phyloP scores from a whole-genome alignment of 2,329 filamentous ascomycete genomes.

The Calonectria honghensis region DNA sequence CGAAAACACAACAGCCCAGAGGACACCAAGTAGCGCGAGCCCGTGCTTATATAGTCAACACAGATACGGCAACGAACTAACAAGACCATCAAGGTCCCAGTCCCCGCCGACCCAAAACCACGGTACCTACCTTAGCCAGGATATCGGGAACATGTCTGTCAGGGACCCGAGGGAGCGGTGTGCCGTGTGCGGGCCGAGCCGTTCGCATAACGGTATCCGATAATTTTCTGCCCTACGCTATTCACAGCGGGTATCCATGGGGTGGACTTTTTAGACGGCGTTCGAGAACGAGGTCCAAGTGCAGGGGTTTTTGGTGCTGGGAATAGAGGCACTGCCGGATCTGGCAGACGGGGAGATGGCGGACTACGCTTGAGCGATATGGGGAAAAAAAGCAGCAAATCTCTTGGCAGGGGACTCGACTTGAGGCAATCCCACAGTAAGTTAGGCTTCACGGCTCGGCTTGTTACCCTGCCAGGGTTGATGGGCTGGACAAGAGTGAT shows the following conservation, averaged over 20 bases:
- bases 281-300: not conserved
- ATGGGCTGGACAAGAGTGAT: constrained; percentile 14
- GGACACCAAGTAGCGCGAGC: not conserved
- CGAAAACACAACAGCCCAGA: not conserved
- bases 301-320: constrained; percentile 12
- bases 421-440: constrained; percentile 8
- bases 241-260: constrained; percentile 5
- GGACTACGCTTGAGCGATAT: not conserved
- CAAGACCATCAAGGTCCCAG: constrained; percentile 36
- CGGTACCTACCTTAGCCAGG: constrained; percentile 28
- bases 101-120: constrained; percentile 19
- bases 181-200: constrained; percentile 35
- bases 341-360: not conserved
- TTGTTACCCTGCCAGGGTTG: constrained; percentile 11
- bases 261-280: not conserved
- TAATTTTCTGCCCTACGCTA: not conserved
- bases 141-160: constrained; percentile 14
- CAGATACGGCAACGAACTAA: not conserved
- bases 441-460: constrained; percentile 7
- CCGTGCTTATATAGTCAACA: not conserved
- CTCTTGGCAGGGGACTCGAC: not conserved
- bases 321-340: not conserved
- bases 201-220: constrained; percentile 22
- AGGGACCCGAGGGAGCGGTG: constrained; percentile 21
- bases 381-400: not conserved